A percentile compares a stretch with the other conserved stretches of the same genome.
Conservation (phyloP, 176 grass and related monocot genomes). For the Echinochloa phyllopogon region DNA sequence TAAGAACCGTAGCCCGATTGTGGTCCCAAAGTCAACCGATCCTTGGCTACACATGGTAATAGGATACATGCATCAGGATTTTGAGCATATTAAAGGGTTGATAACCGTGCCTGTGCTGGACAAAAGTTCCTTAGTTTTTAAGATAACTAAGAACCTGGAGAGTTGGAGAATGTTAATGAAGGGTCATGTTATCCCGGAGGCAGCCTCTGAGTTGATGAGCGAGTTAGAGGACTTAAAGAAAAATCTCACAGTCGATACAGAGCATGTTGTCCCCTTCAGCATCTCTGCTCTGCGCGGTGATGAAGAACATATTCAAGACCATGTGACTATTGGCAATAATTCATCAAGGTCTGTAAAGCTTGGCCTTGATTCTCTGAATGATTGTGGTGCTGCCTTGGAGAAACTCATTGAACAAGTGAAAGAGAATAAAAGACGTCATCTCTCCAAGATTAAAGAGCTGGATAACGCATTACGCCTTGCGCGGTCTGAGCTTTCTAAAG, state of each 20-base stretch:
- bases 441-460: neutral
- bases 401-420: neutral
- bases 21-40: neutral
- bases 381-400: neutral
- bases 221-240: neutral
- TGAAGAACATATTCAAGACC: neutral
- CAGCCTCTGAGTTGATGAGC: neutral
- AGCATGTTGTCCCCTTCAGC: neutral
- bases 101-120: neutral
- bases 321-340: neutral
- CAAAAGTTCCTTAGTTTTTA: neutral
- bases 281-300: neutral
- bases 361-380: neutral
- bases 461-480: neutral
- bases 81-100: neutral
- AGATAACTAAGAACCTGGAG: neutral
- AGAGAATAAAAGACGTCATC: neutral
- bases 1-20: neutral
- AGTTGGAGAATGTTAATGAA: neutral
- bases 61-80: neutral
- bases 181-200: neutral
- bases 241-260: neutral
- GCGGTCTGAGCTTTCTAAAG: neutral
- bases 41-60: neutral
- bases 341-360: neutral